Conservation (phyloP, 768 basidiomycete genomes). For the Collybia sp. region DNA sequence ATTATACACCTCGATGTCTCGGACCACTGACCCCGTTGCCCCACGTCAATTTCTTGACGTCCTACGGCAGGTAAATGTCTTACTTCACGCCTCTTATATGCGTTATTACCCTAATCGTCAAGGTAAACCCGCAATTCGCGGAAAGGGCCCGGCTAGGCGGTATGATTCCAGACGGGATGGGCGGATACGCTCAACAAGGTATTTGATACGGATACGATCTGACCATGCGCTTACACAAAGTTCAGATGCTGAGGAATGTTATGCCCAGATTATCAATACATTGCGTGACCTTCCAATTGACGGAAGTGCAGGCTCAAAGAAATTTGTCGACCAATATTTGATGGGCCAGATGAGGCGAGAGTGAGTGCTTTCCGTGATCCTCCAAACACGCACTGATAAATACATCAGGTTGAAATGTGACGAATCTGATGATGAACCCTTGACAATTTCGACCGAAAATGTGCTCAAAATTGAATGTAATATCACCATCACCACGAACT, state of each 20-base stretch:
- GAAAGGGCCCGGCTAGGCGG: conserved; percentile 52
- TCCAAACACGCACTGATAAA: conserved; percentile 1
- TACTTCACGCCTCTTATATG: neutral
- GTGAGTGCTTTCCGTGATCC: conserved; percentile 24
- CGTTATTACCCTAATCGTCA: neutral
- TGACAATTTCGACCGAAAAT: conserved; percentile 59
- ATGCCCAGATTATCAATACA: conserved; percentile 66
- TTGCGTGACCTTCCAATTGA: conserved; percentile 65
- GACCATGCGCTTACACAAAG: conserved; percentile 9
- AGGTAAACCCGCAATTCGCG: conserved; percentile 87
- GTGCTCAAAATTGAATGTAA: conserved; percentile 92
- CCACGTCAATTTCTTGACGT: conserved; percentile 65
- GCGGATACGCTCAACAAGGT: conserved; percentile 80
- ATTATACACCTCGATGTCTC: conserved; percentile 68
- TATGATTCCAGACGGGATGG: conserved; percentile 28
- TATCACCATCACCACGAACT: conserved; percentile 83
- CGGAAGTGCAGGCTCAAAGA: conserved; percentile 30
- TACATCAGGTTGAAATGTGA: conserved; percentile 64
- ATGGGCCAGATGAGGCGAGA: conserved; percentile 74
- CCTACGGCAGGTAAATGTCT: conserved; percentile 48
- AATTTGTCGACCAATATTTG: conserved; percentile 79
- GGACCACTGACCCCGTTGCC: conserved; percentile 70
- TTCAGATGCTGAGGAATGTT: conserved; percentile 88
- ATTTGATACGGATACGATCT: conserved; percentile 19
- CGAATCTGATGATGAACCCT: conserved; percentile 76